phyloP scores from a whole-genome alignment of 164 flowering plant genomes.

The Magnolia officinalis region DNA sequence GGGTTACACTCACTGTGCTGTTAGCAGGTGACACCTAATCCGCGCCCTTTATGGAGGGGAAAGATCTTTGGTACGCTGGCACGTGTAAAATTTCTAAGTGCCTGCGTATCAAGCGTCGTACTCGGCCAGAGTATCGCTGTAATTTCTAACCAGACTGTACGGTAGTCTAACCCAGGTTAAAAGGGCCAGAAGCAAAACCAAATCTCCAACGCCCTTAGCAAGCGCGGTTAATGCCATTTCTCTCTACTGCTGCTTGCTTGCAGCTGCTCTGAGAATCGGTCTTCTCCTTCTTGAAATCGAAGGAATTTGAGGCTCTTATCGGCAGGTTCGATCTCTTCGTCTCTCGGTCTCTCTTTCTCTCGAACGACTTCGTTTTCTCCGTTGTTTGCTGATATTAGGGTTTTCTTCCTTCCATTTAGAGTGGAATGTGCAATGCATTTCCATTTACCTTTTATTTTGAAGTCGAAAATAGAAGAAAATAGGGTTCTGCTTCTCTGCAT shows the following conservation, averaged over 20 bases:
- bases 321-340: neutral
- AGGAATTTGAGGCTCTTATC: neutral
- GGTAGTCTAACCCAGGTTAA: too few relatives aligned
- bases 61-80: too few relatives aligned
- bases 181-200: too few relatives aligned
- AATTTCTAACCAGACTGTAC: too few relatives aligned
- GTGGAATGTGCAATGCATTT: constrained; percentile 1
- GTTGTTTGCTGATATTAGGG: neutral
- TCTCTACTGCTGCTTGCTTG: neutral
- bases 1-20: too few relatives aligned
- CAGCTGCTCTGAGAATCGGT: neutral
- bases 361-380: neutral
- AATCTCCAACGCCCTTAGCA: neutral
- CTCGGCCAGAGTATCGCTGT: too few relatives aligned
- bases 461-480: neutral
- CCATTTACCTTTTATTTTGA: neutral
- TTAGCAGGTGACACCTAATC: too few relatives aligned
- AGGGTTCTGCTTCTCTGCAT: neutral
- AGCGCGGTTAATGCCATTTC: neutral
- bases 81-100: too few relatives aligned
- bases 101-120: too few relatives aligned
- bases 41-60: too few relatives aligned
- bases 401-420: neutral
- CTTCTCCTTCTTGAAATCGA: neutral
- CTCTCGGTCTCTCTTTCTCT: neutral